These are phyloP conservation scores for Sporothrix protearum DNA, from an alignment of 2,329 filamentous ascomycete genomes.

Conservation along the genomic window DNA sequence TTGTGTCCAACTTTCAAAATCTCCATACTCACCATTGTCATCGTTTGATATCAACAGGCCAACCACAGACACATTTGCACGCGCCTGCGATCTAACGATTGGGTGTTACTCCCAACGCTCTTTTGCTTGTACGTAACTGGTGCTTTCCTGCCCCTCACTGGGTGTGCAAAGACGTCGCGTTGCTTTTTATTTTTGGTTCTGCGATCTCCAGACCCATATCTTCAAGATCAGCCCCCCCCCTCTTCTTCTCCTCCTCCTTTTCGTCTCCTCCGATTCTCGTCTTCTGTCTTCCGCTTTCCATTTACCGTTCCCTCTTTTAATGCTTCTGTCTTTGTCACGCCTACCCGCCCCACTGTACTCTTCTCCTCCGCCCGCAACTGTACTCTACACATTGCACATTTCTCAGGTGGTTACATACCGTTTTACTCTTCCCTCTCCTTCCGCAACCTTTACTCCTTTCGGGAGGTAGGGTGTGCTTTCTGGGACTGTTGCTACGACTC, in stretches of 20 bases:
- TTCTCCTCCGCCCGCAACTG: background rate
- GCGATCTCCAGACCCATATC: background rate
- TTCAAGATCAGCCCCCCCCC: background rate
- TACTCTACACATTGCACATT: background rate
- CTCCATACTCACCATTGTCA: background rate
- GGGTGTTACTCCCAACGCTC: too few species aligned
- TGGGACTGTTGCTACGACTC: background rate
- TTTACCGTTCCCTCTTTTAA: background rate
- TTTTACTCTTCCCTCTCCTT: constrained; percentile 12
- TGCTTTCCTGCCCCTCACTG: background rate
- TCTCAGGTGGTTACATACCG: constrained; percentile 8
- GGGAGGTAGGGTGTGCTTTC: constrained; percentile 2
- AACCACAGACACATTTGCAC: background rate
- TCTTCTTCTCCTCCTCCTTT: background rate
- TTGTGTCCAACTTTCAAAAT: background rate
- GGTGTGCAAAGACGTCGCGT: background rate
- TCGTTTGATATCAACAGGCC: background rate
- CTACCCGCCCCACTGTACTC: background rate
- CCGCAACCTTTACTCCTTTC: constrained; percentile 9
- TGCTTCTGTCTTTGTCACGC: background rate
- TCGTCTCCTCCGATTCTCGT: background rate
- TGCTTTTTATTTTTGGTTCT: background rate
- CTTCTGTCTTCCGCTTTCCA: background rate
- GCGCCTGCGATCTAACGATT: too few species aligned
- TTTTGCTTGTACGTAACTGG: background rate